These are phyloP conservation scores for Gaeumannomyces sp. DNA, from an alignment of 2,329 filamentous ascomycete species.

Conservation along the genomic window DNA sequence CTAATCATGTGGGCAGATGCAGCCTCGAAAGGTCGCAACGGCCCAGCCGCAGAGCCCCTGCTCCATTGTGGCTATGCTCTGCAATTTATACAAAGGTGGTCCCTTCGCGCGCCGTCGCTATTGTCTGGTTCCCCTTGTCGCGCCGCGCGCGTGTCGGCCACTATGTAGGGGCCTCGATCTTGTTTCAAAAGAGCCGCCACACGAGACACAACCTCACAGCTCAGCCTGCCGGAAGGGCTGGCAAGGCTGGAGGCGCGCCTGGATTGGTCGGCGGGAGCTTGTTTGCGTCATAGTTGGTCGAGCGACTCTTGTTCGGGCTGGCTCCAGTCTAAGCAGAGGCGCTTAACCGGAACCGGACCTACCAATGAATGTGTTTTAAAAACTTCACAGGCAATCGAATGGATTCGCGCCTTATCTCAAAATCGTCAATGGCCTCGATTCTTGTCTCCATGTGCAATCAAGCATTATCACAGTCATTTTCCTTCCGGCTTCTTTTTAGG, in stretches of 20 bases:
- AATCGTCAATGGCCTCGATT: background rate
- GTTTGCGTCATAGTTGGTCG: background rate
- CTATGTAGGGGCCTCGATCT: background rate
- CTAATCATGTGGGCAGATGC: no score
- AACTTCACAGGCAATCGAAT: background rate
- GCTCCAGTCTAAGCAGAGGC: no score
- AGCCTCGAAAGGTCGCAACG: no score
- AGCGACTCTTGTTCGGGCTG: no score
- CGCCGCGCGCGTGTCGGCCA: background rate
- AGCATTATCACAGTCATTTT: background rate
- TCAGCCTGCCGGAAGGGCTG: background rate
- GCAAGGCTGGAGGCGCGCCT: background rate
- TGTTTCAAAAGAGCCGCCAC: slow-evolving; percentile 1
- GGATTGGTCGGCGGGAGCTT: background rate
- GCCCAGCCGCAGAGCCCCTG: no score
- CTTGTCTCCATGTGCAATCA: background rate
- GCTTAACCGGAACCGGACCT: background rate
- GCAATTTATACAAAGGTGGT: no score
- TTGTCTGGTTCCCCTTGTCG: background rate
- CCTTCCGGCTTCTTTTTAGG: background rate
- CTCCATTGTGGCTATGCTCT: no score
- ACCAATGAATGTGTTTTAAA: background rate
- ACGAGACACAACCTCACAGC: background rate
- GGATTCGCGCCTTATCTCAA: no score
- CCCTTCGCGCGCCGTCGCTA: no score